These are phyloP conservation scores for Phytophthora ramorum DNA, from an alignment of 352 stramenopile genomes.

Conservation along the genomic window DNA sequence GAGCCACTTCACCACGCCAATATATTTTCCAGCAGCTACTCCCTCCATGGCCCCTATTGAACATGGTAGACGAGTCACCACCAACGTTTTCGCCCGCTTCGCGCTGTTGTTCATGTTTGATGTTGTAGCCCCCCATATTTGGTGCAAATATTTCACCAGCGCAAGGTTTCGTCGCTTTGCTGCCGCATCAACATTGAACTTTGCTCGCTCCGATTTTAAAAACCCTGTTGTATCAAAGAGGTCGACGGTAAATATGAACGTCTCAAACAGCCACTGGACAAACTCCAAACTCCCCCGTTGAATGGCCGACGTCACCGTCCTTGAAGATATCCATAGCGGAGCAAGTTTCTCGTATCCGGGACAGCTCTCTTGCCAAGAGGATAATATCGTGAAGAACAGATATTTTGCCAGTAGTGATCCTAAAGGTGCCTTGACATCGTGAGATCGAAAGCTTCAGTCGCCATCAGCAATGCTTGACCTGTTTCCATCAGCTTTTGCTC, in stretches of 20 bases:
- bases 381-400: neutral
- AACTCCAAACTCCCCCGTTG: neutral
- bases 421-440: constrained; percentile 5
- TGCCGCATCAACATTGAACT: neutral
- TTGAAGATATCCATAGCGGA: neutral
- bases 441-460: neutral
- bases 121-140: no score
- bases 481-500: constrained; percentile 8
- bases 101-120: no score
- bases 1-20: neutral
- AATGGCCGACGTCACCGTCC: constrained; percentile 1
- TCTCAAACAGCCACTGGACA: constrained; percentile 5
- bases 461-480: constrained; percentile 2
- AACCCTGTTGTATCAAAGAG: neutral
- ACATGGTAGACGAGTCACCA: neutral
- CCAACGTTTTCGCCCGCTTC: neutral
- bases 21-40: neutral
- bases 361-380: neutral
- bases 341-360: no score
- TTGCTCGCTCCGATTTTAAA: neutral
- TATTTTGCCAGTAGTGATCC: neutral
- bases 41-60: neutral
- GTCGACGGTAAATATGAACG: neutral
- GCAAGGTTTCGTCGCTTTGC: neutral
- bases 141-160: constrained; percentile 6